Evolutionary conservation across 768 basidiomycete species (phyloP), one percentile per base, ranked within the genome.

Genomic region (Calocera viscosa): DNA sequence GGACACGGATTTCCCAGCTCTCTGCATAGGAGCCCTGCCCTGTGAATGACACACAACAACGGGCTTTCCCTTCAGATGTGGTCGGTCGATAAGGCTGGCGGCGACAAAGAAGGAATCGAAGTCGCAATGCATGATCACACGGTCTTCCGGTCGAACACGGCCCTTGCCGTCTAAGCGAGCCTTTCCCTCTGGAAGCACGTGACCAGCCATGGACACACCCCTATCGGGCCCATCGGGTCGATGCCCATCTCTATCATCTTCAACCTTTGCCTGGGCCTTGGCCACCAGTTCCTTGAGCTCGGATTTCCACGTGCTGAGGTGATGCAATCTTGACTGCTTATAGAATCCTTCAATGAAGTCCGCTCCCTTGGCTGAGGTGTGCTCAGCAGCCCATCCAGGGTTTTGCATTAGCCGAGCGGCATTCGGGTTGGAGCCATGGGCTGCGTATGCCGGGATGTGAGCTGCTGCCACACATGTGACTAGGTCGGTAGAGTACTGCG

Each of bases 81-180:
- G 91, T 1, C 93, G 80, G 67, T 81, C 84, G 1, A 90, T 80
- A 64, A 94, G 77, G 0, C 93, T 91, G n/a, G 88, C 95, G 0
- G 90, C 87, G 12, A 97, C 94, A 73, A 99, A 99, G 80, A 97
- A 98, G 69, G 88, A 92, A 72, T 99, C 96, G 70, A 98, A 97
- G 75, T 94, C 91, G 70, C 89, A 91, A 72, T 94, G 91, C 89
- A 94, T 90, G 72, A 92, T 88, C 11, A 90, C 84, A 17, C 82
- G 81, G 47, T 85, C 82, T 30, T 60, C 35, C 80, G 70, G 22
- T 80, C 77, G 30, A 79, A 76, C 68, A 77, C 78, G 1, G 79
- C 81, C 35, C 79, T 79, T 43, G 80, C 81, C 60, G 75, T 77
- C 17, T 79, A 83, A 71, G 81, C 85, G 87, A 49, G 79, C 82